Percentiles rank a stretch among this genome's conserved stretches.
These are phyloP conservation scores for Dianthus caryophyllus DNA, from an alignment of 148 eudicot genomes.

Conservation along the genomic window DNA sequence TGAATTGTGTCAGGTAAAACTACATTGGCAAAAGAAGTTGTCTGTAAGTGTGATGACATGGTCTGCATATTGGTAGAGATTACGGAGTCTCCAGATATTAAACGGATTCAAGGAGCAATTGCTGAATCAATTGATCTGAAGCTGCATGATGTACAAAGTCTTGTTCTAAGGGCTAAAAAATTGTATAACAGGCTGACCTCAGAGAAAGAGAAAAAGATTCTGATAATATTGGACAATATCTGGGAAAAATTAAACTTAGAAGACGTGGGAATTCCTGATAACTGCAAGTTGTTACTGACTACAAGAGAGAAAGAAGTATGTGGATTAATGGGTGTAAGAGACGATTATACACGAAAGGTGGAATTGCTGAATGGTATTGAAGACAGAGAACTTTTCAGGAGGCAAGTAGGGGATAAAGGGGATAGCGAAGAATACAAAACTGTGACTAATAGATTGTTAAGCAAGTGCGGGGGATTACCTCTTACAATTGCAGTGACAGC, in stretches of 20 bases:
- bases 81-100: constrained; percentile 3
- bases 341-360: not conserved
- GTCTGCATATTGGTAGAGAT: constrained; percentile 10
- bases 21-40: constrained; percentile 11
- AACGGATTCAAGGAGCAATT: constrained; percentile 10
- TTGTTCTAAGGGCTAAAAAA: not conserved
- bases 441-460: constrained; percentile 3
- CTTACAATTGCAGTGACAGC: constrained; percentile 13
- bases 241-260: constrained; percentile 11
- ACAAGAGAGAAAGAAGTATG: constrained; percentile 7
- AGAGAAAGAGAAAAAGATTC: not conserved
- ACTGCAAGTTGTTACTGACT: constrained; percentile 12
- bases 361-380: not conserved
- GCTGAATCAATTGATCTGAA: constrained; percentile 2
- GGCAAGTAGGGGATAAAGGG: not conserved
- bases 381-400: constrained; percentile 1
- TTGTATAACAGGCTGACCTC: not conserved
- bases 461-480: constrained; percentile 17
- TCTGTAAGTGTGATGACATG: not conserved
- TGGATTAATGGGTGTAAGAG: constrained; percentile 4
- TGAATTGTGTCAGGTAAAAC: constrained; percentile 19
- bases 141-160: not conserved
- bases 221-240: constrained; percentile 6
- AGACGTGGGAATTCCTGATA: constrained; percentile 5
- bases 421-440: not conserved